Base-by-base conservation (phyloP, 768 basidiomycete genomes). In the Myochromella boudieri region DNA sequence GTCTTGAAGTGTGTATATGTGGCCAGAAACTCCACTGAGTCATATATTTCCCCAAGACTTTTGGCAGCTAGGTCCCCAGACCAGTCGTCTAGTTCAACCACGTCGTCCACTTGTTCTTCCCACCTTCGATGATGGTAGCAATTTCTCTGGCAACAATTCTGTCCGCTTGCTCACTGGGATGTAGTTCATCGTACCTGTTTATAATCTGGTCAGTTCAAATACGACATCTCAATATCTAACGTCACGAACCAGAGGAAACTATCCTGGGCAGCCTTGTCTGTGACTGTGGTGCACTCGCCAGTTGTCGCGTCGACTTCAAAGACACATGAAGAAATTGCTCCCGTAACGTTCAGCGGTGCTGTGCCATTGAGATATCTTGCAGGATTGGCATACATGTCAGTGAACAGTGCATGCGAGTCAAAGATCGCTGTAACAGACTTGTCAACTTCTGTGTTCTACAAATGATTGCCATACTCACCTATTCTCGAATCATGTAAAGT, bases 301-400 rank as follows among this genome's bases (percentile, higher is more conserved):
- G 58, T 51, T 37, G 60, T 26, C n/a, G 58, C 63, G 48, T 67
- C 63, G 31, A 63, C 31, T 47, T 68, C 40, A 55, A 71, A 75
- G 3, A 79, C 67, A 54, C 82, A 83, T 0, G 75, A 65, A 31
- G 72, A 56, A 29, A 78, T 66, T 18, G 72, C 68, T 0, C 81
- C 77, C 0, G 78, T 83, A 20, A 80, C 73, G 51, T 85, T 84
- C 38, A 77, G 60, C 10, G 82, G 80, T 0, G 72, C 81, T 0
- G 82, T 85, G 6, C 83, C 84, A 49, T 85, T 86, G 25, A 85
- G 62, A 60, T 84, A 85, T 3, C 58, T 51, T 6, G 61, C 52
- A 1, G 84, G 84, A 45, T 74, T 60, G 20, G 65, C 60, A 52
- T 72, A 70, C 64, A 86, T 83, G 55, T 85, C 82, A 14, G 71